Conservation (phyloP, 306 rosid genomes). For the Chamaecrista fasciculata region DNA sequence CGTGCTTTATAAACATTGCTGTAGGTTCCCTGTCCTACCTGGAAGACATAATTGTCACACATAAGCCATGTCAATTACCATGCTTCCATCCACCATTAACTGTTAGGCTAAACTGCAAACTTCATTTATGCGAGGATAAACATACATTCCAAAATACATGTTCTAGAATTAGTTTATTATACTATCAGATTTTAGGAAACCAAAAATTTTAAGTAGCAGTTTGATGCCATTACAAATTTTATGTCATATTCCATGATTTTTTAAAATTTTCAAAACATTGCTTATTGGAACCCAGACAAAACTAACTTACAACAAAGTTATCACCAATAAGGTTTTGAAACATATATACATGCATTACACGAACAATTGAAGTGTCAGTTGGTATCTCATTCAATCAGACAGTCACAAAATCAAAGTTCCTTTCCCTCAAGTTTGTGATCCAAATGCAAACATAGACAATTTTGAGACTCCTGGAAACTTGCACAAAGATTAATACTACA, state of each 20-base stretch:
- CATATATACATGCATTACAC: not conserved
- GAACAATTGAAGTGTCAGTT: not conserved
- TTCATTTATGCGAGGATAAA: not conserved
- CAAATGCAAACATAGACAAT: conserved; percentile 5
- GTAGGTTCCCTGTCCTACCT: conserved; percentile 99
- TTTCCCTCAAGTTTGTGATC: not conserved
- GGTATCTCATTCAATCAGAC: not conserved
- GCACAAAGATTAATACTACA: not conserved
- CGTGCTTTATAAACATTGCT: conserved; percentile 95
- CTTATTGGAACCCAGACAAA: not conserved
- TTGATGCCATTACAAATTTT: not conserved
- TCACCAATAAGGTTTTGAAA: not conserved
- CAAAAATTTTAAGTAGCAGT: not conserved
- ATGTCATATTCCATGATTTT: not conserved
- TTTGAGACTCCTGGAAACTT: conserved; percentile 7
- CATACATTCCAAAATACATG: not conserved
- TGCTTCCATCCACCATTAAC: conserved; percentile 14
- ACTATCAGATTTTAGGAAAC: not conserved
- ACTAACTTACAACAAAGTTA: not conserved
- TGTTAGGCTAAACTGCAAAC: not conserved
- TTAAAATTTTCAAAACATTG: not conserved
- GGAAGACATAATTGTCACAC: conserved; percentile 27
- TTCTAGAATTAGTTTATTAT: not conserved
- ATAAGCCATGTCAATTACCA: not conserved
- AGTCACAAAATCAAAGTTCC: not conserved